Base-by-base conservation (phyloP, 1,284 basidiomycete genomes). In the Ceratobasidium theobromae region DNA sequence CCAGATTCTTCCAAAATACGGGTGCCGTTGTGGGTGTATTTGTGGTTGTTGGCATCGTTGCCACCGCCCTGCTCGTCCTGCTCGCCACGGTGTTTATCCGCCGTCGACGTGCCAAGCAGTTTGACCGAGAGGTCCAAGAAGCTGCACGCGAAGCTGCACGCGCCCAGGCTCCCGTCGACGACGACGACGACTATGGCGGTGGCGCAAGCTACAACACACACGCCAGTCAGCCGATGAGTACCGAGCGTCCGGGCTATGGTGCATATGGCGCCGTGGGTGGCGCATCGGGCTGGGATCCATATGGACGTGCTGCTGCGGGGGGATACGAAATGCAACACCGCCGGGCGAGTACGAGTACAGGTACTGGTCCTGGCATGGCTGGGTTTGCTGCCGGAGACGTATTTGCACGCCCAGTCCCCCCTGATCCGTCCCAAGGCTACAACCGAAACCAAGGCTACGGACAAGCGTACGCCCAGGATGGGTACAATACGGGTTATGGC, bases 21-120 rank as follows among this genome's bases (percentile, higher is more conserved):
- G 69, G 67, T 6, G 69, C 69, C 6, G 69, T 70, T 11, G 69
- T 68, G 21, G 69, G 67, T 14, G 65, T 66, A 4, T 70, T 70
- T 43, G 66, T 70, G 28, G 58, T 70, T 27, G 69, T 58, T 9
- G 69, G 69, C 11, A 41, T 70, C 14, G 67, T 58, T 1, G 69
- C 65, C 8, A 68, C 67, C 3, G 48, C 38, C 4, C 58, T 64
- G 28, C 67, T 65, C 27, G 25, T 70, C 14, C 53, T 70, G 14
- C 41, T 68, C 58, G 65, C 65, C 33, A 67, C 66, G 23, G 32
- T 54, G n/a, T 67, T 60, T 28, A 49, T 69, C 27, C 65, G 66
- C 27, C 65, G 68, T 8, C 68, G 65, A 14, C 48, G 65, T 27
- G 38, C 51, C 25, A 55, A 57, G 33, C 55, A 64, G 28, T 67